These are phyloP conservation scores for Pleurotus giganteus DNA, from an alignment of 768 basidiomycete species.

Conservation along the genomic window DNA sequence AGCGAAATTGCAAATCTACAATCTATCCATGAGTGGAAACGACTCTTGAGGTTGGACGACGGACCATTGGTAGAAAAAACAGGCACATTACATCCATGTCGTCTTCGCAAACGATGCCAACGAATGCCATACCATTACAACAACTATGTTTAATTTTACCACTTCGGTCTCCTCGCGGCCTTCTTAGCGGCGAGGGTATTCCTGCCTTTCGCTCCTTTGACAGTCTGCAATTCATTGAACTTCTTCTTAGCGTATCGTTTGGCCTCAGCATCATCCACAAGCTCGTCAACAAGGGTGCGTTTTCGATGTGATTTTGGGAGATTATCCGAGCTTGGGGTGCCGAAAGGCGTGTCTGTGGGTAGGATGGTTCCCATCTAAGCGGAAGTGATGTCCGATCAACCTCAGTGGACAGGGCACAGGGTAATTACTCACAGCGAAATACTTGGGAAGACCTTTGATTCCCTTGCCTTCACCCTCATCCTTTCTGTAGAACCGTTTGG, in stretches of 20 bases:
- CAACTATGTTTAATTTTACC: slow-evolving; percentile 50
- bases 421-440: slow-evolving; percentile 71
- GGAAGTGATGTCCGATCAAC: slow-evolving; percentile 11
- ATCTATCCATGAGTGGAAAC: too few relatives aligned
- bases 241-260: slow-evolving; percentile 90
- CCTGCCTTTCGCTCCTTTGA: slow-evolving; percentile 65
- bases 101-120: not conserved
- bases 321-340: slow-evolving; percentile 66
- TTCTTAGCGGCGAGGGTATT: slow-evolving; percentile 69
- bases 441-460: slow-evolving; percentile 80
- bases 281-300: slow-evolving; percentile 82
- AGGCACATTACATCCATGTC: not conserved
- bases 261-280: slow-evolving; percentile 85
- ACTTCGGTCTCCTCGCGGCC: slow-evolving; percentile 62
- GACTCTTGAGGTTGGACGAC: too few relatives aligned
- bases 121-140: not conserved
- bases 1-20: too few relatives aligned
- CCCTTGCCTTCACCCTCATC: slow-evolving; percentile 85
- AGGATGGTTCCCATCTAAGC: slow-evolving; percentile 77
- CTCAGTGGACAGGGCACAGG: slow-evolving; percentile 8
- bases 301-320: slow-evolving; percentile 69
- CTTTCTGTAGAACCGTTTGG: slow-evolving; percentile 88
- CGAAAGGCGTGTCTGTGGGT: slow-evolving; percentile 70
- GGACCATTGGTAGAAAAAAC: not conserved
- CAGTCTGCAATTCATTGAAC: slow-evolving; percentile 73